phyloP scores from a whole-genome alignment of 176 grass and related monocot species.

The Triticum timopheevii region DNA sequence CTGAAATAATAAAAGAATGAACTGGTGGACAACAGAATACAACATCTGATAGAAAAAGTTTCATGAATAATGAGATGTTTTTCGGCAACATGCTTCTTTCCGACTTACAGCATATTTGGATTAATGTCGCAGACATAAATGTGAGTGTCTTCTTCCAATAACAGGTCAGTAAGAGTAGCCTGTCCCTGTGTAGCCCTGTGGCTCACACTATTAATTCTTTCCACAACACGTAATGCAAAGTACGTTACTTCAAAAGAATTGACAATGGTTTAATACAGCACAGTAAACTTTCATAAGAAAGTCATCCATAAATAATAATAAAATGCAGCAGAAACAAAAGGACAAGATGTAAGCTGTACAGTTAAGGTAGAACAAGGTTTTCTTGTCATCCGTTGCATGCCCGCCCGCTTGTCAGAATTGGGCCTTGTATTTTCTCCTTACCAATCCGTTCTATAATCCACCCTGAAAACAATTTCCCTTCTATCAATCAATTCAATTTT shows the following conservation, averaged over 20 bases:
- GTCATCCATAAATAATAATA: no score
- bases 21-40: background rate
- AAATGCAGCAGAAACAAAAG: no score
- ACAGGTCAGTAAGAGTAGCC: slow-evolving; percentile 42
- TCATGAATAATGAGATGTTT: slow-evolving; percentile 48
- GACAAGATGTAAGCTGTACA: no score
- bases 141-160: slow-evolving; percentile 80
- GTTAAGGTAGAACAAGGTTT: no score
- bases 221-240: slow-evolving; percentile 65
- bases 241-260: background rate
- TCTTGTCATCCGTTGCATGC: no score
- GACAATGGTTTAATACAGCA: no score
- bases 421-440: no score
- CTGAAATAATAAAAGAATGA: slow-evolving; percentile 30
- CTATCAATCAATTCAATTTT: no score
- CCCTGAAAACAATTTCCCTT: no score
- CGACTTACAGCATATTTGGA: slow-evolving; percentile 82
- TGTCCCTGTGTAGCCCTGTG: slow-evolving; percentile 54
- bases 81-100: slow-evolving; percentile 76
- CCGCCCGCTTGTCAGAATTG: no score
- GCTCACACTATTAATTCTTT: slow-evolving; percentile 64
- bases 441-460: no score
- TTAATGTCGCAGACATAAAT: slow-evolving; percentile 91
- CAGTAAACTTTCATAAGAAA: no score
- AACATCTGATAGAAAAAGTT: background rate